These are phyloP conservation scores for Ziziphus jujuba DNA, from an alignment of 306 rosid genomes.

Conservation along the genomic window DNA sequence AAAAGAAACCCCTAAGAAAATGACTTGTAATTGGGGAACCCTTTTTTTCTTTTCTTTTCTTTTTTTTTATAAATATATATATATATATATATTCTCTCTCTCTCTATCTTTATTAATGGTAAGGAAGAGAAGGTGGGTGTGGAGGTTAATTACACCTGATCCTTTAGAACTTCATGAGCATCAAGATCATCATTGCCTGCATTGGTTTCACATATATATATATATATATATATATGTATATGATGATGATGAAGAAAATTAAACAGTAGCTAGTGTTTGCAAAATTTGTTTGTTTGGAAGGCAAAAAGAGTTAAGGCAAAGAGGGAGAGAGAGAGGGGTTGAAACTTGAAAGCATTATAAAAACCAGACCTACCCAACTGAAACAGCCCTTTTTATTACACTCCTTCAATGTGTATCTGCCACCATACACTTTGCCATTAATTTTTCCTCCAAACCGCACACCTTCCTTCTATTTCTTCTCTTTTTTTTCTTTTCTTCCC, in stretches of 20 bases:
- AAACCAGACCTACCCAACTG: conserved; percentile 86
- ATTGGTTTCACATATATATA: conserved; percentile 52
- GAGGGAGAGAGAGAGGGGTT: background rate
- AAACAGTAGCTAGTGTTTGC: background rate
- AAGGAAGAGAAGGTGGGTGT: conserved; percentile 62
- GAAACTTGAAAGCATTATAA: conserved; percentile 49
- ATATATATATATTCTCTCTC: too few species aligned
- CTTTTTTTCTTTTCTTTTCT: background rate
- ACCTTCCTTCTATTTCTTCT: conserved; percentile 20
- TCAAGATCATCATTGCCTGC: conserved; percentile 81
- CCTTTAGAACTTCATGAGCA: conserved; percentile 42
- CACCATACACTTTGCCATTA: conserved; percentile 60
- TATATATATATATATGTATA: too few species aligned
- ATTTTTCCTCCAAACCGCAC: conserved; percentile 38
- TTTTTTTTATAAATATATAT: too few species aligned
- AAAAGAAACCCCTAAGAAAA: conserved; percentile 26
- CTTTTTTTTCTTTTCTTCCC: conserved; percentile 40
- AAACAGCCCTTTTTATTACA: conserved; percentile 59
- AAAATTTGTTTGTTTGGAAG: conserved; percentile 2
- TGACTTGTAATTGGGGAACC: conserved; percentile 19
- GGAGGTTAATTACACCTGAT: conserved; percentile 54
- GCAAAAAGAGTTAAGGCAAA: too few species aligned
- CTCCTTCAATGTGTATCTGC: conserved; percentile 80
- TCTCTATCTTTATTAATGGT: conserved; percentile 48
- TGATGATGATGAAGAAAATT: too few species aligned